phyloP scores from a whole-genome alignment of 2,329 filamentous ascomycete genomes.

The Iodosphaeria phyllophila region DNA sequence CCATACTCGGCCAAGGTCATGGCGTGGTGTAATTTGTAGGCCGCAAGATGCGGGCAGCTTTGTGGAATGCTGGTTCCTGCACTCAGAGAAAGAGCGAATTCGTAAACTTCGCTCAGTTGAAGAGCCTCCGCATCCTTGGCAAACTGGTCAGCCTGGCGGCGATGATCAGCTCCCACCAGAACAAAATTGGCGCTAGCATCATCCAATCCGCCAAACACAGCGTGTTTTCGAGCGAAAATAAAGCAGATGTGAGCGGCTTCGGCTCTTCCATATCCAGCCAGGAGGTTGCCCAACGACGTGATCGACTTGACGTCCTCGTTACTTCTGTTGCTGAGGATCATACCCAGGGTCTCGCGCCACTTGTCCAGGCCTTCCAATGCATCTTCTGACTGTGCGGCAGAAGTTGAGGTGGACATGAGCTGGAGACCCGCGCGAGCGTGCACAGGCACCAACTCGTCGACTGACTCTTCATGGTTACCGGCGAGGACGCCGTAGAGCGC shows the following conservation, averaged over 20 bases:
- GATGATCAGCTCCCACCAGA: slow-evolving; percentile 70
- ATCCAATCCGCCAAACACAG: slow-evolving; percentile 66
- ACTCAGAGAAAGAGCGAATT: slow-evolving; percentile 67
- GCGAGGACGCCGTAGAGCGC: slow-evolving; percentile 88
- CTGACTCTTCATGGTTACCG: slow-evolving; percentile 82
- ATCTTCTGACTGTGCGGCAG: slow-evolving; percentile 44
- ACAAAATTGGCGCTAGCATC: slow-evolving; percentile 65
- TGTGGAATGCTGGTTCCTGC: slow-evolving; percentile 32
- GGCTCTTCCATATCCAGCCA: slow-evolving; percentile 69
- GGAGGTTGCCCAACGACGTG: slow-evolving; percentile 59
- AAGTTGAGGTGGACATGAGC: slow-evolving; percentile 60
- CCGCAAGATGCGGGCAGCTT: slow-evolving; percentile 63
- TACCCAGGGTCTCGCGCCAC: slow-evolving; percentile 77
- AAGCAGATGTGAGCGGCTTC: slow-evolving; percentile 92
- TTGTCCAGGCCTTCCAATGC: slow-evolving; percentile 73
- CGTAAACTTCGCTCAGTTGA: slow-evolving; percentile 90
- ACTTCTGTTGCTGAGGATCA: slow-evolving; percentile 80
- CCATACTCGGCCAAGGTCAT: slow-evolving; percentile 71
- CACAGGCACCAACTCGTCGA: slow-evolving; percentile 85
- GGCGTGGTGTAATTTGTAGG: slow-evolving; percentile 84
- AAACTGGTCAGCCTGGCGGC: slow-evolving; percentile 49
- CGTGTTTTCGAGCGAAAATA: slow-evolving; percentile 57
- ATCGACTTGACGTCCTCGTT: slow-evolving; percentile 61
- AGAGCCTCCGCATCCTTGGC: slow-evolving; percentile 69
- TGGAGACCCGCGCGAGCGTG: slow-evolving; percentile 86